Conservation (phyloP, 352 stramenopile species). For the Phytophthora syringae region DNA sequence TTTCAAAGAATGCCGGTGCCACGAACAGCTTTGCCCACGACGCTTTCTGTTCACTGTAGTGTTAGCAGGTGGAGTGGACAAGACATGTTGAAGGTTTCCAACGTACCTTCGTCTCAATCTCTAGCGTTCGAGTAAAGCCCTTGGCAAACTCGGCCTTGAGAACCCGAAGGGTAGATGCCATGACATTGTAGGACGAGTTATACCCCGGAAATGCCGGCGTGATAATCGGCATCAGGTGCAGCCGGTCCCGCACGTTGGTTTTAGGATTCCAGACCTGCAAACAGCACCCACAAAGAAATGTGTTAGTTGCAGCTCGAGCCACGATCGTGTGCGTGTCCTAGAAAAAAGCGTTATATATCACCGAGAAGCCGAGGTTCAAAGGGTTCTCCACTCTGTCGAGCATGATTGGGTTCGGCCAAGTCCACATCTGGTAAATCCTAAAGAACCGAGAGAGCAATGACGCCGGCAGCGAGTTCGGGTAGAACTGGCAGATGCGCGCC, state of each 20-base stretch:
- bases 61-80: constrained; percentile 7
- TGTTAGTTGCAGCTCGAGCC: constrained; percentile 23
- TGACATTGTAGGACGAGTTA: constrained; percentile 99
- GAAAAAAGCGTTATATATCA: constrained; percentile 40
- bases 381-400: constrained; percentile 69
- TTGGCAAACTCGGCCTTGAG: constrained; percentile 91
- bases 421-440: constrained; percentile 94
- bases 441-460: constrained; percentile 96
- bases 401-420: constrained; percentile 96
- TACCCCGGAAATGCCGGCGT: constrained; percentile 98
- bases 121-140: constrained; percentile 61
- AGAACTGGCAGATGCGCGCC: constrained; percentile 94
- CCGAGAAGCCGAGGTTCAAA: constrained; percentile 63
- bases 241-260: constrained; percentile 80
- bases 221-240: constrained; percentile 99
- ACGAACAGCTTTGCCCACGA: constrained; percentile 85
- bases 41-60: constrained; percentile 50
- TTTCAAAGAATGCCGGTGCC: constrained; percentile 75
- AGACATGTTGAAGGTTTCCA: not conserved
- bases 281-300: constrained; percentile 9
- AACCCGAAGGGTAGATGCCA: constrained; percentile 89
- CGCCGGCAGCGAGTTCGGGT: constrained; percentile 82
- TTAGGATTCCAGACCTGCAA: constrained; percentile 91
- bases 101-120: constrained; percentile 86
- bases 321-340: constrained; percentile 8